phyloP scores from a whole-genome alignment of 805 yeast species.

The Hemisphaericaspora nanyangensis region DNA sequence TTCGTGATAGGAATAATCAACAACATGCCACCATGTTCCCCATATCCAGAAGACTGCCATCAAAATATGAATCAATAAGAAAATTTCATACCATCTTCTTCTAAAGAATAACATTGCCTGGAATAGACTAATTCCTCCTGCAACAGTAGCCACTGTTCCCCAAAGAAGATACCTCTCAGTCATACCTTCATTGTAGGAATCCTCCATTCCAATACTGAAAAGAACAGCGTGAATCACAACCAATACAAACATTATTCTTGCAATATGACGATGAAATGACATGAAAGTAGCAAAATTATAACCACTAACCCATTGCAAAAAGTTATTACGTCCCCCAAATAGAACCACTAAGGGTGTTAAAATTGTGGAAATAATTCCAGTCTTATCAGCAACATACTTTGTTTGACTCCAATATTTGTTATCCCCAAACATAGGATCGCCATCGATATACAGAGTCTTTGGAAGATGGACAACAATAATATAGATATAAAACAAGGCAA shows the following conservation, averaged over 20 bases:
- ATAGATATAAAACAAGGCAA: slow-evolving; percentile 11
- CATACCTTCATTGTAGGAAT: slow-evolving; percentile 4
- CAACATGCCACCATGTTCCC: slow-evolving; percentile 54
- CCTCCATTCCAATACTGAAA: slow-evolving; percentile 10
- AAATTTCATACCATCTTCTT: slow-evolving; percentile 50
- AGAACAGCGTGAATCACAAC: slow-evolving; percentile 28
- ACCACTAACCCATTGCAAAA: slow-evolving; percentile 57
- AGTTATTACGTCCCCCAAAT: slow-evolving; percentile 62
- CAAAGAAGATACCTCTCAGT: slow-evolving; percentile 21
- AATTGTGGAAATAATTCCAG: slow-evolving; percentile 47
- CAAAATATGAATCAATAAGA: slow-evolving; percentile 27
- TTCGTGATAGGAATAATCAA: slow-evolving; percentile 20
- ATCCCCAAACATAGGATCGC: slow-evolving; percentile 24
- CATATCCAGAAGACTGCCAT: slow-evolving; percentile 42
- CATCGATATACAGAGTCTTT: slow-evolving; percentile 4
- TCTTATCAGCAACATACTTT: slow-evolving; percentile 45
- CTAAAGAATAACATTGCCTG: slow-evolving; percentile 43
- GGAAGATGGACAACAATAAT: slow-evolving; percentile 14
- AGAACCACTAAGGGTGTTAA: slow-evolving; percentile 49
- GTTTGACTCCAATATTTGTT: slow-evolving; percentile 14
- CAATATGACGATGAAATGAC: slow-evolving; percentile 44
- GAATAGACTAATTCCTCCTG: slow-evolving; percentile 24
- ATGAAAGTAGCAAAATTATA: slow-evolving; percentile 47
- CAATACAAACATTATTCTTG: slow-evolving; percentile 26
- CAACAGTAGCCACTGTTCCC: slow-evolving; percentile 37